Conservation (phyloP, 345 rosid genomes). For the Citrus trifoliata region DNA sequence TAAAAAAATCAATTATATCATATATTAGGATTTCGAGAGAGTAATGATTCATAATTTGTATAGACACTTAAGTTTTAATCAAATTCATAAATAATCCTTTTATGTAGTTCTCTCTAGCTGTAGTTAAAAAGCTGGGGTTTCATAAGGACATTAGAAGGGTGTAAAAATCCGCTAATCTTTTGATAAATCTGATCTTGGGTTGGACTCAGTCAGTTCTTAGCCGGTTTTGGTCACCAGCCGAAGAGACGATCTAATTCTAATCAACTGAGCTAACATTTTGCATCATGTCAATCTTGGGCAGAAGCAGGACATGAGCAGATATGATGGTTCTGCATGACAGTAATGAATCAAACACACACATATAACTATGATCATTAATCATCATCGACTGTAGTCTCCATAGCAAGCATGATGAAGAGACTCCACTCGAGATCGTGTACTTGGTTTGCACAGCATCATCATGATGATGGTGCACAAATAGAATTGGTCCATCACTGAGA, state of each 20-base stretch:
- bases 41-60: too few species aligned
- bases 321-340: conserved; percentile 25
- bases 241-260: too few species aligned
- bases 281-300: not conserved
- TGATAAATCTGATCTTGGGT: not conserved
- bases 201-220: not conserved
- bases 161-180: too few species aligned
- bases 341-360: conserved; percentile 6
- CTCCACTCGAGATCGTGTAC: conserved; percentile 21
- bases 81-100: too few species aligned
- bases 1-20: too few species aligned
- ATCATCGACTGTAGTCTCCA: conserved; percentile 21
- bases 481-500: conserved; percentile 17
- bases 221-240: not conserved
- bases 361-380: conserved; percentile 18
- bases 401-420: conserved; percentile 19
- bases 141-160: too few species aligned
- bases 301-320: not conserved
- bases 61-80: too few species aligned
- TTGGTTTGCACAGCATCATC: conserved; percentile 32
- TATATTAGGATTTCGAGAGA: too few species aligned
- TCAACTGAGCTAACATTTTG: not conserved
- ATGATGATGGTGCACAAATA: conserved; percentile 13
- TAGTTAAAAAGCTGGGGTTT: too few species aligned
- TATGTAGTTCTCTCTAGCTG: too few species aligned